phyloP scores from a whole-genome alignment of 768 basidiomycete species.

The Macrocybe gigantea region DNA sequence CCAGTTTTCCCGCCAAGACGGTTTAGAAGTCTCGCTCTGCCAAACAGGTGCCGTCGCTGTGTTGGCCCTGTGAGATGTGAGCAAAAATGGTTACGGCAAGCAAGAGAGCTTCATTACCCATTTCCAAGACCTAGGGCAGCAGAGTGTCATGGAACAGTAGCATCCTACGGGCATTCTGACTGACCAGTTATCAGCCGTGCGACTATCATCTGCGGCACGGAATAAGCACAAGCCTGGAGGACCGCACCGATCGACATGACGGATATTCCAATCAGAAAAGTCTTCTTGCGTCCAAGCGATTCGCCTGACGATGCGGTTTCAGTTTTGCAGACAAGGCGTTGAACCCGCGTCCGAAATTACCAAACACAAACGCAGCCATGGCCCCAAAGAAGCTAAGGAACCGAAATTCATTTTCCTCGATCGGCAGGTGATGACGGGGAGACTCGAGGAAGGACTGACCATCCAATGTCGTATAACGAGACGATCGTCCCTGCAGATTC shows the following conservation, averaged over 20 bases:
- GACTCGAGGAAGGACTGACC: conserved; percentile 19
- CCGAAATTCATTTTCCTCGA: neutral
- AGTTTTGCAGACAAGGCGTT: neutral
- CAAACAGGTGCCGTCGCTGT: conserved; percentile 47
- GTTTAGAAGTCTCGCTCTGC: conserved; percentile 48
- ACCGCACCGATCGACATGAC: conserved; percentile 51
- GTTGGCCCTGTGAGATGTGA: conserved; percentile 25
- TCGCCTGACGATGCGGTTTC: conserved; percentile 23
- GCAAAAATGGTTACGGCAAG: neutral
- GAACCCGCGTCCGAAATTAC: conserved; percentile 10
- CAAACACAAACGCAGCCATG: conserved; percentile 35
- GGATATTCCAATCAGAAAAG: conserved; percentile 41
- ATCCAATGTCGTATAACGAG: conserved; percentile 46
- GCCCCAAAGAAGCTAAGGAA: conserved; percentile 38
- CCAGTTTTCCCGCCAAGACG: conserved; percentile 39
- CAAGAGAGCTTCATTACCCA: conserved; percentile 23
- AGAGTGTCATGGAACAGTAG: neutral
- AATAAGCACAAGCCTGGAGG: conserved; percentile 40
- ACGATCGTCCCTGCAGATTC: conserved; percentile 41
- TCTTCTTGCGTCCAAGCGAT: conserved; percentile 37
- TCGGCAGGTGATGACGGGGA: neutral
- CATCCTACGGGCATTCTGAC: neutral
- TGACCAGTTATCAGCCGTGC: conserved; percentile 40
- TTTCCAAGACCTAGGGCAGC: conserved; percentile 33
- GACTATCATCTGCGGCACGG: conserved; percentile 42